phyloP scores from a whole-genome alignment of 2,329 filamentous ascomycete species.

The Colletotrichum tofieldiae region DNA sequence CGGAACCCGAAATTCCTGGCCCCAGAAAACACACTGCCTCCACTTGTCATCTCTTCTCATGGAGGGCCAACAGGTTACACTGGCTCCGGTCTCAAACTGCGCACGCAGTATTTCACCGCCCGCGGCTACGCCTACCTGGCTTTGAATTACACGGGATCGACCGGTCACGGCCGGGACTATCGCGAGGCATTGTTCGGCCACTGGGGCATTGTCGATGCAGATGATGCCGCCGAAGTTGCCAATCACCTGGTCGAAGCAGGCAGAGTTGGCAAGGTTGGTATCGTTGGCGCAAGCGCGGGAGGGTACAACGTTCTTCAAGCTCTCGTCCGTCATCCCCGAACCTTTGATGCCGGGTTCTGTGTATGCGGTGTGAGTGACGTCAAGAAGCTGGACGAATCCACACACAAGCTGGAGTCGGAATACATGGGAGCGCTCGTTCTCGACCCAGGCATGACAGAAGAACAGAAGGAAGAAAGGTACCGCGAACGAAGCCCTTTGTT shows the following conservation, averaged over 20 bases:
- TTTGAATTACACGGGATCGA: constrained; percentile 69
- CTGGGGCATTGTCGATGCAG: constrained; percentile 67
- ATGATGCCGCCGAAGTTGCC: constrained; percentile 65
- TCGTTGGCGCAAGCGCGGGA: constrained; percentile 67
- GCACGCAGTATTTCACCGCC: constrained; percentile 68
- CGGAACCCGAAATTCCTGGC: constrained; percentile 61
- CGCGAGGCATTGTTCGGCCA: constrained; percentile 63
- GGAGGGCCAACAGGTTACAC: constrained; percentile 66
- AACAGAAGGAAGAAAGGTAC: constrained; percentile 60
- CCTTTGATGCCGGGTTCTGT: constrained; percentile 66
- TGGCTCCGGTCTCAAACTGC: constrained; percentile 60
- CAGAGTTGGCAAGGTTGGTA: constrained; percentile 60
- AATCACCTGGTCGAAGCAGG: constrained; percentile 56
- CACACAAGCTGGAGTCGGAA: constrained; percentile 71
- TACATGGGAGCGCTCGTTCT: constrained; percentile 65
- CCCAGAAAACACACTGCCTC: constrained; percentile 58
- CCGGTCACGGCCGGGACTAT: constrained; percentile 66
- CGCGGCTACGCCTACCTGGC: constrained; percentile 67
- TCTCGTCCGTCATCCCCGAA: constrained; percentile 60
- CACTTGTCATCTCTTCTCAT: constrained; percentile 66
- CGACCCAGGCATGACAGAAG: constrained; percentile 50
- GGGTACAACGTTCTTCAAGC: constrained; percentile 69
- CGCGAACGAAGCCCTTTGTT: constrained; percentile 65
- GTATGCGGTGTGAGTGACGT: constrained; percentile 68
- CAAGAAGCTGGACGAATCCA: constrained; percentile 60